Evolutionary conservation across 441 rosid genomes (phyloP).

Genomic region (Syzygium syzygioides): DNA sequence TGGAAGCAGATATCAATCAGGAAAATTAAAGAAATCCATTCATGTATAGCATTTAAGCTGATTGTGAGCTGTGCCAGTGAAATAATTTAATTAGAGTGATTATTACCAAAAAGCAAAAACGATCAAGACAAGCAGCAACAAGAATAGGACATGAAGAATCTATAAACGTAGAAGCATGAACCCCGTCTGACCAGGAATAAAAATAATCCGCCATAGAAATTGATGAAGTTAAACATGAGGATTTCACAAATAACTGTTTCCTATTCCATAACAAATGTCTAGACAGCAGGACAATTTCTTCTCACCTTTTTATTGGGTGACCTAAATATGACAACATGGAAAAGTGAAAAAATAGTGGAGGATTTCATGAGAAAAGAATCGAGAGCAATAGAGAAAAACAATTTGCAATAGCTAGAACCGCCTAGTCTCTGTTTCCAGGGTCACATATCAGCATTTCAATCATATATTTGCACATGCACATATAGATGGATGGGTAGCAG

Average conservation of each 20-base stretch:
- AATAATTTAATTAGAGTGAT: too few species aligned
- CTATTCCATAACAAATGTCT: not conserved
- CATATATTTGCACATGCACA: too few species aligned
- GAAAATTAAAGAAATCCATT: too few species aligned
- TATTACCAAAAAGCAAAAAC: too few species aligned
- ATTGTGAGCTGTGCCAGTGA: too few species aligned
- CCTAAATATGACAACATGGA: not conserved
- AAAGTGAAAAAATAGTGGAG: not conserved
- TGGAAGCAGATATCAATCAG: too few species aligned
- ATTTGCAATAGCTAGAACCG: not conserved
- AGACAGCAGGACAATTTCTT: not conserved
- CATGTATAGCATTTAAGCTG: too few species aligned
- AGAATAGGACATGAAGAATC: too few species aligned
- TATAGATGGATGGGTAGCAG: too few species aligned
- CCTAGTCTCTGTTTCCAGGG: too few species aligned
- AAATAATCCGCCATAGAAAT: not conserved
- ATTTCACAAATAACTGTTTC: not conserved
- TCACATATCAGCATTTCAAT: too few species aligned
- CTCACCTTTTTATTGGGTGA: not conserved
- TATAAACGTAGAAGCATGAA: not conserved
- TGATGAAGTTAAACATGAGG: not conserved
- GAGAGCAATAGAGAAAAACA: not conserved
- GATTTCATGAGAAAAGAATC: not conserved
- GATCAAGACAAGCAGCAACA: too few species aligned
- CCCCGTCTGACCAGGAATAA: not conserved